These are phyloP conservation scores for Setomelanomma holmii DNA, from an alignment of 2,329 filamentous ascomycete species.

Conservation along the genomic window DNA sequence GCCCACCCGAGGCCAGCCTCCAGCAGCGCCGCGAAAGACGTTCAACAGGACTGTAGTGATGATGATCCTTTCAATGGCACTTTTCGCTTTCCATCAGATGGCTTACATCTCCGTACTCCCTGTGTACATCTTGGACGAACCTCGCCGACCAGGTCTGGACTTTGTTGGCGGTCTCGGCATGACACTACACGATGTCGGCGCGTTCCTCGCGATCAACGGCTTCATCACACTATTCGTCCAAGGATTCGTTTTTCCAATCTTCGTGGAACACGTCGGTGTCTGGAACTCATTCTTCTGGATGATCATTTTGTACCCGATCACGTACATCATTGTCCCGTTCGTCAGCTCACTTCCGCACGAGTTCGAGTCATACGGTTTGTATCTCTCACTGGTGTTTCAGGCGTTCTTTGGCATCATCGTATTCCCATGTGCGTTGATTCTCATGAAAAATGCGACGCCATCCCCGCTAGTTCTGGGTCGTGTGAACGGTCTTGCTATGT, in stretches of 20 bases:
- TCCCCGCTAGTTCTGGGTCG: conserved; percentile 68
- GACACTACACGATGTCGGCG: conserved; percentile 69
- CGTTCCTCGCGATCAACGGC: conserved; percentile 73
- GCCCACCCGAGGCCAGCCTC: conserved; percentile 22
- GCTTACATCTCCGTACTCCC: conserved; percentile 89
- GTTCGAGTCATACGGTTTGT: conserved; percentile 67
- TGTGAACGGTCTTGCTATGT: conserved; percentile 74
- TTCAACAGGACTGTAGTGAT: conserved; percentile 74
- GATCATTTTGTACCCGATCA: conserved; percentile 69
- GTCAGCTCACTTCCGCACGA: conserved; percentile 64
- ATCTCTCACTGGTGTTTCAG: conserved; percentile 68
- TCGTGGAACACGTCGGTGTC: conserved; percentile 69
- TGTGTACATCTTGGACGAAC: conserved; percentile 86
- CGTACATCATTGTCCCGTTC: conserved; percentile 74
- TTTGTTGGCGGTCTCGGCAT: conserved; percentile 69
- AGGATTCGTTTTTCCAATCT: conserved; percentile 71
- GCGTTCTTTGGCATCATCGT: conserved; percentile 73
- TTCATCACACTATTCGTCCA: conserved; percentile 77
- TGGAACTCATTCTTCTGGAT: conserved; percentile 72
- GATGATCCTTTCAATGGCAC: conserved; percentile 79
- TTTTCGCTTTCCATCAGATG: conserved; percentile 91
- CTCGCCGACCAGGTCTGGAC: conserved; percentile 43
- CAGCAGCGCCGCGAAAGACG: conserved; percentile 40
- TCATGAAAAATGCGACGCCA: conserved; percentile 77
- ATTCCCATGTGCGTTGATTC: conserved; percentile 72